Base-by-base conservation (phyloP, 371 early-diverging fungal genomes). In the Mucor sp. region DNA sequence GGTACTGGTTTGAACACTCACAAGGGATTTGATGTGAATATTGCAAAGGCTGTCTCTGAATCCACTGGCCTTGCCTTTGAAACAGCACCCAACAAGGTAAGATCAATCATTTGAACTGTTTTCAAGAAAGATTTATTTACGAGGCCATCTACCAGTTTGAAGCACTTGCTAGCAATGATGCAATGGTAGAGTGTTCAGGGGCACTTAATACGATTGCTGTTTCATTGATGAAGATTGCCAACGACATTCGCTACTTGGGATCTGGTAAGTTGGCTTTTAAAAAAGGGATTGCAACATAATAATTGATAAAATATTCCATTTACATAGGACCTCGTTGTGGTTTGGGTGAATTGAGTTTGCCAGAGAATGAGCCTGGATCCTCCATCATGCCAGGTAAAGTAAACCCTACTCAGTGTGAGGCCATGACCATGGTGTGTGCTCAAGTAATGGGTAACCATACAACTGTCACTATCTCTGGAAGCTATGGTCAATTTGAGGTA, bases 311-410 rank as follows among this genome's bases (percentile, higher is more conserved):
- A 41, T 2, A 17, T 17, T 37, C 12, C 2, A 12, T 35, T 41
- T 41, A 11, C 14, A 2, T 41, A 41, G 41, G 41, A 17, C 98
- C 98, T 48, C 92, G 98, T 50, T 98, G 97, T 81, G 98, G 98
- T 60, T 84, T 97, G 11, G 97, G 97, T 57, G 98, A 98, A 82
- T 84, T 98, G 59, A 79, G 77, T 66, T 85, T 98, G 67, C 97
- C 97, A 53, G 97, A 96, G 80, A 98, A 97, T 79, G 98, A 98
- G 78, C 98, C 98, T 47, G 98, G 98, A 58, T 95, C 95, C 39
- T 96, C 97, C 37, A 98, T 98, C 78, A 97, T 97, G 98, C 98
- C 98, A 47, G 98, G 98, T 61, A 98, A 98, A 87, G 82, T 82
- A 55, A 98, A 98, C 78, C 97, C 98, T 50, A 98, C 98, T 28